Evolutionary conservation across 2,329 filamentous ascomycete species (phyloP).

Genomic region (Tolypocladium sp.): DNA sequence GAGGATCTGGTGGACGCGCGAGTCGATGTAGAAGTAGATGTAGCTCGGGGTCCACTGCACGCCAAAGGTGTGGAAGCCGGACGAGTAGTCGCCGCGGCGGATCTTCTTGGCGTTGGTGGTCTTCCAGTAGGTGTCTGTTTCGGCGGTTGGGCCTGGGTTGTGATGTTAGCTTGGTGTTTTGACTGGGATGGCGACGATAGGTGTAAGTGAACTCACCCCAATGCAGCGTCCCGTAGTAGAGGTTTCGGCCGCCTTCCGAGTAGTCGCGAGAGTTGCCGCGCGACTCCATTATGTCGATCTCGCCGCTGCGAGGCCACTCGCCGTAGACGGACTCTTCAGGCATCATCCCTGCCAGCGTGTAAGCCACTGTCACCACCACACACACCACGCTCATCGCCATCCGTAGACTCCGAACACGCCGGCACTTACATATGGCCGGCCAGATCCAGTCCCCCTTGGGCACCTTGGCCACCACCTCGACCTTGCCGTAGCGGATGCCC

Average conservation of each 20-base stretch:
- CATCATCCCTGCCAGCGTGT: constrained; percentile 31
- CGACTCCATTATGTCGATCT: constrained; percentile 44
- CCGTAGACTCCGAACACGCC: neutral
- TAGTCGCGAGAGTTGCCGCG: constrained; percentile 30
- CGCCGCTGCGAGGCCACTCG: constrained; percentile 39
- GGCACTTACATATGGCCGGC: constrained; percentile 30
- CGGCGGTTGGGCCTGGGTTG: constrained; percentile 11
- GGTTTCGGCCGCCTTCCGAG: constrained; percentile 31
- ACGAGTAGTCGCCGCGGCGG: constrained; percentile 27
- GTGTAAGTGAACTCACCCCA: constrained; percentile 26
- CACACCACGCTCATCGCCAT: neutral
- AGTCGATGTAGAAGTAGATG: constrained; percentile 44
- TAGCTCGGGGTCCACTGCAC: constrained; percentile 43
- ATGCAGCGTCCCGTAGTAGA: constrained; percentile 33
- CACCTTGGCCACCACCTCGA: constrained; percentile 44
- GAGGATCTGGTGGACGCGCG: constrained; percentile 28
- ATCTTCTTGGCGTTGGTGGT: constrained; percentile 22
- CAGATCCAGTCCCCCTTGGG: constrained; percentile 47
- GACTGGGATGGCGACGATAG: neutral
- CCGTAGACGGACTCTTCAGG: constrained; percentile 38
- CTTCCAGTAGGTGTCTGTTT: constrained; percentile 21
- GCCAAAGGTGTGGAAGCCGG: constrained; percentile 40
- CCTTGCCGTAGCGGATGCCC: constrained; percentile 16
- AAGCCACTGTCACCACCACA: neutral
- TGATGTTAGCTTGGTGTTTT: neutral